Base-by-base conservation (phyloP, 805 yeast genomes). In the Pichia thaimueangensis region DNA sequence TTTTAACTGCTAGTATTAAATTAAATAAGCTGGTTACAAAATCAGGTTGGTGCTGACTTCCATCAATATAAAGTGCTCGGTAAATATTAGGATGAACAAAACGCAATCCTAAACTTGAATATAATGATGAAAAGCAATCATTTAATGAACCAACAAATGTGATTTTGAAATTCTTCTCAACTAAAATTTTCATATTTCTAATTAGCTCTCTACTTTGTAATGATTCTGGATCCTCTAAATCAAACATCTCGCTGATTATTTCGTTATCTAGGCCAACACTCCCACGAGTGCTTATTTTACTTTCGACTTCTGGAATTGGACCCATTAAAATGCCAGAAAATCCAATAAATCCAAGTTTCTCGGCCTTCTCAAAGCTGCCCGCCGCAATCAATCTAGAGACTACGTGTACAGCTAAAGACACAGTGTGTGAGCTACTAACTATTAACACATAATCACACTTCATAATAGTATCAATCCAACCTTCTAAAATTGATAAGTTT, bases 321-420 rank as follows among this genome's bases (percentile, higher is more conserved):
- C 98, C 98, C 57, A 86, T 74, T 52, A 85, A 85, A 13, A 86
- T 74, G 1, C 97, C 97, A 0, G 96, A 95, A 91, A 93, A 85
- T 11, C 86, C 87, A 32, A 93, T 66, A 32, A 91, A 63, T 0
- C 95, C 89, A n/a, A 88, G 68, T 34, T 79, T 63, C 17, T 48
- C 50, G 12, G 48, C 83, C 6, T 71, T 68, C 40, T 74, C 78
- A 7, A 91, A 72, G 35, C 86, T 68, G 42, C 75, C 73, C 0
- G 93, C 82, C 1, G 56, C 52, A 5, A 55, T 45, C 36, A 61
- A 31, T n/a, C 54, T 50, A 3, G 64, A 54, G 24, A 88, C 63
- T 10, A 91, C 58, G 39, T 87, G 82, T 2, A 86, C 79, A 0
- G 95, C 78, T 0, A 93, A 95, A 1, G 95, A 95, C 37, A 91